Conservation (phyloP, 1,284 basidiomycete genomes). For the Trichosporon ovoides region DNA sequence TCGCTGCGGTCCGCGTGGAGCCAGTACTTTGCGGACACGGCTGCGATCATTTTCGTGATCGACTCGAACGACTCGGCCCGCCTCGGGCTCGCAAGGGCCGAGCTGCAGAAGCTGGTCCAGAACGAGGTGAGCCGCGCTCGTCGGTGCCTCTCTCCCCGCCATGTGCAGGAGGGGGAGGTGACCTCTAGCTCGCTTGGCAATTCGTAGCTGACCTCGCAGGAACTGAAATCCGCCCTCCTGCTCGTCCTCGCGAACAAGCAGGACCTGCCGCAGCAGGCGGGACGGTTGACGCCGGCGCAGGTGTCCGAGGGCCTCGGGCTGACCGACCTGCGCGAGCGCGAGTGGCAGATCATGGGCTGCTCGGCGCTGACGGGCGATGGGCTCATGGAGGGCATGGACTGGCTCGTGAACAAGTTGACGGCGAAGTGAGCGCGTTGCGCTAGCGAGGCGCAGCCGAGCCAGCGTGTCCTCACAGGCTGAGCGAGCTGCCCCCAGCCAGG, state of each 20-base stretch:
- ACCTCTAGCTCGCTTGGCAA: neutral
- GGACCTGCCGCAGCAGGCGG: slow-evolving; percentile 47
- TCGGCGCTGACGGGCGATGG: slow-evolving; percentile 49
- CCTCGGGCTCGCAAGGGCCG: slow-evolving; percentile 49
- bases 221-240: slow-evolving; percentile 47
- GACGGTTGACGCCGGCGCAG: slow-evolving; percentile 50
- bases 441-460: neutral
- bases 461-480: neutral
- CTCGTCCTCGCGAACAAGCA: slow-evolving; percentile 55
- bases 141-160: no score
- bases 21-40: slow-evolving; percentile 49
- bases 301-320: slow-evolving; percentile 51
- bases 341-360: slow-evolving; percentile 55
- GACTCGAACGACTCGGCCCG: slow-evolving; percentile 52
- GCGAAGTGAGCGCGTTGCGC: slow-evolving; percentile 12
- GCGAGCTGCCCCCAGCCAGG: neutral
- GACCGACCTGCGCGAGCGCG: slow-evolving; percentile 51
- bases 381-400: slow-evolving; percentile 48
- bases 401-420: slow-evolving; percentile 42
- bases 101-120: slow-evolving; percentile 47
- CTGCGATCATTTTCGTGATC: slow-evolving; percentile 53
- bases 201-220: slow-evolving; percentile 21
- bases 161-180: no score
- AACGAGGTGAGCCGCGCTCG: slow-evolving; percentile 47
- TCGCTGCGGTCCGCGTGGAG: slow-evolving; percentile 48